These are phyloP conservation scores for Punica granatum DNA, from an alignment of 345 rosid species.

Conservation along the genomic window DNA sequence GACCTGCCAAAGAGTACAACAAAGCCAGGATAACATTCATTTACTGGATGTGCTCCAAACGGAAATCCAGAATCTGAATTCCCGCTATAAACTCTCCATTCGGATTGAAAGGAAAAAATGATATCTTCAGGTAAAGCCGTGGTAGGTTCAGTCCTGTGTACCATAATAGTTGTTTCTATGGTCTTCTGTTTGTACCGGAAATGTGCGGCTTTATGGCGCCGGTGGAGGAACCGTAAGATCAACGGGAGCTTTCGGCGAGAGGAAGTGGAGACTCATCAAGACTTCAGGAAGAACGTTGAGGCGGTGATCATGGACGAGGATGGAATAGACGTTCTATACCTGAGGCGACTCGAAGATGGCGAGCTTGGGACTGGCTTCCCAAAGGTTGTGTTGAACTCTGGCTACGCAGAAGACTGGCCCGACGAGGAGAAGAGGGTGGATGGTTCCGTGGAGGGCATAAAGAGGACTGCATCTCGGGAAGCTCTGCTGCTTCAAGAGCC, in stretches of 20 bases:
- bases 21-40: not conserved
- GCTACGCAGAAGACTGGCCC: conserved; percentile 19
- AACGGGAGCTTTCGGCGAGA: conserved; percentile 25
- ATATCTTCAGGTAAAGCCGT: conserved; percentile 15
- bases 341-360: conserved; percentile 34
- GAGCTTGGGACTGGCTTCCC: conserved; percentile 20
- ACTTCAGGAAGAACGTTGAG: conserved; percentile 32
- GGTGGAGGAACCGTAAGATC: conserved; percentile 6
- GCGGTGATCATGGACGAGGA: conserved; percentile 38
- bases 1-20: conserved; percentile 17
- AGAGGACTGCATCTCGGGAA: conserved; percentile 9
- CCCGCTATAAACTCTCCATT: not conserved
- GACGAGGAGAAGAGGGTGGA: conserved; percentile 27
- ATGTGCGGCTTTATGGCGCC: not conserved
- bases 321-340: conserved; percentile 46
- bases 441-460: not conserved
- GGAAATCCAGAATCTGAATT: not conserved
- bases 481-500: not conserved
- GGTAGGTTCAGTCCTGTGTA: conserved; percentile 19
- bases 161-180: conserved; percentile 18
- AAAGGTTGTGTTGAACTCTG: conserved; percentile 31
- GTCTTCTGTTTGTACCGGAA: conserved; percentile 27
- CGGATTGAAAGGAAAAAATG: not conserved
- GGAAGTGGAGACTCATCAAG: conserved; percentile 24
- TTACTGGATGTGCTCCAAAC: conserved; percentile 2